These are phyloP conservation scores for Xylaria arbuscula DNA, from an alignment of 2,329 filamentous ascomycete genomes.

Conservation along the genomic window DNA sequence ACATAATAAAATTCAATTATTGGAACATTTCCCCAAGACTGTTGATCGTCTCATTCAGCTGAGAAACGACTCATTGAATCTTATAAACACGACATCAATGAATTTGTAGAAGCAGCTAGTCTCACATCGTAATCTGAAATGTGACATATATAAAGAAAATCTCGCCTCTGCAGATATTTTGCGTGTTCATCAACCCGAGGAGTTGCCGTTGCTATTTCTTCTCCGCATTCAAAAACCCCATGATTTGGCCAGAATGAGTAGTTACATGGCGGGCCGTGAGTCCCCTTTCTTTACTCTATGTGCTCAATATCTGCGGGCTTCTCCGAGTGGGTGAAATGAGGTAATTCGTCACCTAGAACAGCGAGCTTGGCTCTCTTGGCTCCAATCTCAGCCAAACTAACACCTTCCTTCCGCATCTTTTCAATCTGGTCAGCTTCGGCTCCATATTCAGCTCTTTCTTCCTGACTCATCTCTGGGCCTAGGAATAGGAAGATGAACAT, in stretches of 20 bases:
- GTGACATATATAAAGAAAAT: background rate
- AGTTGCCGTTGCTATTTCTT: background rate
- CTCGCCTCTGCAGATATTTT: background rate
- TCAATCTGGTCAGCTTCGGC: constrained; percentile 33
- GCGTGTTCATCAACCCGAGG: background rate
- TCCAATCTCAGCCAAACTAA: constrained; percentile 36
- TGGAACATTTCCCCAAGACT: background rate
- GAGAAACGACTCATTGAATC: background rate
- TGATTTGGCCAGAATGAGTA: background rate
- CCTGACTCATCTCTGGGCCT: constrained; percentile 42
- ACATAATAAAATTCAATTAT: background rate
- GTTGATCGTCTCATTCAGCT: background rate
- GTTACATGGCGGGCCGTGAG: background rate
- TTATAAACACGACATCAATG: background rate
- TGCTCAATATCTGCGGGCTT: constrained; percentile 35
- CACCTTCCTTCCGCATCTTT: constrained; percentile 37
- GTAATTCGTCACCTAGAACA: constrained; percentile 14
- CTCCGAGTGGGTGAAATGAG: constrained; percentile 8
- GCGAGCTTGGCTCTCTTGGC: constrained; percentile 29
- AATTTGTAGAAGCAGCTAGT: background rate
- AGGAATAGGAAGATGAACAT: constrained; percentile 34
- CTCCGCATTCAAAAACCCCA: background rate
- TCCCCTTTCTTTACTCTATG: constrained; percentile 9
- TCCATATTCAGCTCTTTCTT: constrained; percentile 35
- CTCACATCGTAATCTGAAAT: background rate